Evolutionary conservation across 2,329 filamentous ascomycete genomes (phyloP), one percentile per base, ranked within the genome.

Genomic region (Fusarium begoniae): DNA sequence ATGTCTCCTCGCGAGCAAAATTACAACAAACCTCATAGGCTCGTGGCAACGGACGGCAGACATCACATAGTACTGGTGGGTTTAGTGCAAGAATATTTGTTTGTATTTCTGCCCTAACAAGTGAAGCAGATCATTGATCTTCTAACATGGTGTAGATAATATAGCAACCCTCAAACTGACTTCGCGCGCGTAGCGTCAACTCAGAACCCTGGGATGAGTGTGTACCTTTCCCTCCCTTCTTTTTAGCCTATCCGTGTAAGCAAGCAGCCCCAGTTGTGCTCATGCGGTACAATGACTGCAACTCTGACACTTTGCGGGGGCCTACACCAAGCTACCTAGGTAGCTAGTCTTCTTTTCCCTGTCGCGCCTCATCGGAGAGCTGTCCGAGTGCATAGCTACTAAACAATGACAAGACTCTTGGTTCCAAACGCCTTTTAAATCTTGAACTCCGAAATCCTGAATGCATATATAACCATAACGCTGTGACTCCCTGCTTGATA

Each of bases 401-500:
- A n/a, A 51, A 45, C 47, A 53, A 54, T 55, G 47, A 50, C 40
- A 50, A 71, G 63, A 64, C 62, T 48, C 47, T 44, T 55, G 50
- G 41, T 45, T 45, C 62, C 50, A 30, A 75, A 75, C 72, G 72
- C 72, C 69, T 30, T 59, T 57, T 54, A 74, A 69, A 72, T 58
- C 35, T 50, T 43, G 66, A 66, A 69, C 63, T 71, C 73, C 76
- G 20, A 58, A 54, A 60, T 47, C 64, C 48, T 54, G 41, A 69
- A 66, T 64, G 45, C 57, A 73, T 56, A 72, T 75, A 61, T 74
- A 59, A 54, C 58, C 57, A 66, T 66, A 75, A 78, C 76, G 76
- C 76, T 78, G 63, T 75, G 73, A 78, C 76, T 78, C 76, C 76
- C 66, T 71, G 76, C 76, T 77, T 58, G 53, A 75, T 54, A 66